Evolutionary conservation across 1,284 basidiomycete genomes (phyloP), one percentile per base, ranked within the genome.

Genomic region (Trametes sp.): DNA sequence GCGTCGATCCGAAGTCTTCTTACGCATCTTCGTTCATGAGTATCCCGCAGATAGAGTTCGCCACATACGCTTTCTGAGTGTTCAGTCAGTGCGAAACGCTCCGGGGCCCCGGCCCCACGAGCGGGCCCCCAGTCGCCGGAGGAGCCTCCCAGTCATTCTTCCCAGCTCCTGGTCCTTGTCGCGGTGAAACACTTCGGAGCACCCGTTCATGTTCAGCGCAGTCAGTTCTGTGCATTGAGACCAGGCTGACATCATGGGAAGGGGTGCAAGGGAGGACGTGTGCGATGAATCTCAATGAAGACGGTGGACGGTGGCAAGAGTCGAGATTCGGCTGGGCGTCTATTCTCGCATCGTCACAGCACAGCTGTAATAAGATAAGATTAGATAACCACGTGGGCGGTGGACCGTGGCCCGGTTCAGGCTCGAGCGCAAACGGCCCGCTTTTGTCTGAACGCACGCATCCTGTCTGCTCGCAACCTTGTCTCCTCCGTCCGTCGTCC

Each of bases 331-430:
- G 31, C n/a, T 36, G 35, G 35, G 35, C 35, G 35, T n/a, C n/a
- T n/a, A n/a, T n/a, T 36, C 35, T 13, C 16, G 35, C 35, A 14
- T 10, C 16, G 35, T 14, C 35, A 14, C 16, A 36, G 35, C 35
- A 36, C n/a, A n/a, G n/a, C n/a, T n/a, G 16, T 36, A 19, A 19
- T 6, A 16, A 58, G 60, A 65, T 65, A 44, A 65, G 66, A 67
- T 67, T 65, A 67, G 66, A 67, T 67, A 59, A 59, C 56, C 66
- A 61, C 66, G 66, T 65, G 66, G 63, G 23, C 14, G 36, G 54
- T 62, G 58, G 57, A 56, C 59, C 11, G 46, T 53, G 62, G 54
- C 57, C 54, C 55, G 41, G 55, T 44, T 31, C 51, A 46, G 44
- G 33, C 58, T 59, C 60, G 60, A 60, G 54, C 36, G 53, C 53